Evolutionary conservation across 1,139 yeast genomes (phyloP), one percentile per base, ranked within the genome.

Genomic region (Citeromyces hawaiiensis): DNA sequence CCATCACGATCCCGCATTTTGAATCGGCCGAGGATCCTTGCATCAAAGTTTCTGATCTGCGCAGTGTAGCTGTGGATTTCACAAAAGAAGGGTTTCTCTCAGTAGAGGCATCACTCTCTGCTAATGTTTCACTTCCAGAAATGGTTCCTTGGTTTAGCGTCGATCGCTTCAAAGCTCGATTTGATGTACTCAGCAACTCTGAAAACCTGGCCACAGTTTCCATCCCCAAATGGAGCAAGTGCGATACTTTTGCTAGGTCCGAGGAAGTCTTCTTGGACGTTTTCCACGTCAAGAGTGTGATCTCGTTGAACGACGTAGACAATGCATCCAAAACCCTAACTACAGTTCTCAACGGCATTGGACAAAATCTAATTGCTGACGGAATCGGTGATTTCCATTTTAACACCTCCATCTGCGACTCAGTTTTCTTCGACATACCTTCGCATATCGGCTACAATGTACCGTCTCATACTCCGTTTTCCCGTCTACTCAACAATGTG

Each of bases 401-500:
- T 13, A 56, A 56, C 40, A 36, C 54, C 6, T 42, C 43, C 25
- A 25, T 61, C 3, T 46, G 43, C 9, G 51, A 60, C 3, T 55
- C 59, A 1, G 41, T 60, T 15, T 38, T 51, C 15, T 44, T 47
- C 54, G 2, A 48, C 48, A 16, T 37, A 57, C 4, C 46, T 46
- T 15, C 41, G 50, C n/a, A 42, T 59, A 10, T 47, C 45, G 2
- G 17, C 49, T 7, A 39, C 46, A 6, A 16, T 5, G 9, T 39
- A n/a, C 16, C 46, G 4, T 27, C 42, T 5, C 45, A 45, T n/a
- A 9, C 36, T 10, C 25, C 37, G 1, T 37, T 44, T 31, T 46
- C 43, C 9, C 40, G 43, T 3, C 17, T 56, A 1, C 13, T 60
- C 11, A 44, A 48, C 1, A 39, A 44, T 11, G 27, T 60, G 35